Evolutionary conservation across 2,329 filamentous ascomycete genomes (phyloP).

Genomic region (Fusarium neocosmosporiellum): DNA sequence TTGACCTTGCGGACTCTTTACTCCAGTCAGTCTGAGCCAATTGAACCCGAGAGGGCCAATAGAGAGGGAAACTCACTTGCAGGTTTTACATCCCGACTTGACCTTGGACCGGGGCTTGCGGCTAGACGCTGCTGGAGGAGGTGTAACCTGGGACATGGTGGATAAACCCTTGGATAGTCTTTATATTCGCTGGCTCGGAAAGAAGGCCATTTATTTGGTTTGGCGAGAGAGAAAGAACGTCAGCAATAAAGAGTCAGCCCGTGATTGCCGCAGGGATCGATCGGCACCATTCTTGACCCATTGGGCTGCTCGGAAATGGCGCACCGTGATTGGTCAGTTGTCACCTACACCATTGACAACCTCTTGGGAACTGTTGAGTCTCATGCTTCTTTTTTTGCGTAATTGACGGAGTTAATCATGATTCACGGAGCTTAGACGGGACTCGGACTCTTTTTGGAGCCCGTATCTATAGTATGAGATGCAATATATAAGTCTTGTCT

Average conservation of each 20-base stretch:
- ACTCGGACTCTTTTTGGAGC: not conserved
- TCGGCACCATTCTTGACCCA: constrained; percentile 2
- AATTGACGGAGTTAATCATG: not conserved
- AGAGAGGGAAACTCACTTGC: constrained; percentile 23
- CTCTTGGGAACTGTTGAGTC: not conserved
- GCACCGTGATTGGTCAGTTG: constrained; percentile 27
- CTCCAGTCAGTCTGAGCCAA: not conserved
- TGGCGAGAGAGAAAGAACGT: not conserved
- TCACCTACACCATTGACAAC: not conserved
- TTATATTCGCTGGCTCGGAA: constrained; percentile 37
- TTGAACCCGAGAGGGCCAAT: not conserved
- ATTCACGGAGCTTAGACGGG: not conserved
- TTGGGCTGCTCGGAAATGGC: constrained; percentile 36
- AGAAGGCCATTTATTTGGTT: constrained; percentile 30
- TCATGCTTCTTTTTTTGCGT: not conserved
- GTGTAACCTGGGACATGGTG: not conserved
- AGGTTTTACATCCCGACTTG: constrained; percentile 34
- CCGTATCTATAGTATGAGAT: not conserved
- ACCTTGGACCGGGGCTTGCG: constrained; percentile 26
- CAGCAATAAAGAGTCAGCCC: not conserved
- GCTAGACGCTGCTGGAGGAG: not conserved
- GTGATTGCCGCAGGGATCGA: not conserved
- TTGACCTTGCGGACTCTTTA: constrained; percentile 23
- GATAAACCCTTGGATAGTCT: not conserved
- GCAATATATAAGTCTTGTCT: not conserved